A percentile compares a stretch with the other conserved stretches of the same genome.
These are phyloP conservation scores for Gardenia jasminoides DNA, from an alignment of 257 asterid genomes.

Conservation along the genomic window DNA sequence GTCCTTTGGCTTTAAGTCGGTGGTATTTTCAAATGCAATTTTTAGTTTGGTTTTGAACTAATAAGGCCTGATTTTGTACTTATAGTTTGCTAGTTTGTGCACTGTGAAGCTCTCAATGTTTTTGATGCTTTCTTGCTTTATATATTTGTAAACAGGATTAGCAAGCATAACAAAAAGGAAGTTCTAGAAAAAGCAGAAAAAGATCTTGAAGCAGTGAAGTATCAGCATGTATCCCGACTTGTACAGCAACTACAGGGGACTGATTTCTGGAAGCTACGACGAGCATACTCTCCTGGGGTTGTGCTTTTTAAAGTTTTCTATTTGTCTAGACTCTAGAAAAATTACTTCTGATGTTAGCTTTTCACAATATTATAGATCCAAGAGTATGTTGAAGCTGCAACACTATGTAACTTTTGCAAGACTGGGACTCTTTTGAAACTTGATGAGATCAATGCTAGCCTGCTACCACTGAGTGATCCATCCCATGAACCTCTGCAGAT, in stretches of 20 bases:
- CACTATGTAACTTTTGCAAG: conserved; percentile 79
- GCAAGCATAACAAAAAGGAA: conserved; percentile 72
- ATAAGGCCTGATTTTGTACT: not conserved
- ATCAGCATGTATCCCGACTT: conserved; percentile 62
- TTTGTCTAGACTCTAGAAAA: conserved; percentile 1
- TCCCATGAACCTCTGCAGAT: conserved; percentile 90
- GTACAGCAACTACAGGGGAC: conserved; percentile 83
- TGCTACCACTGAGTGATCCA: conserved; percentile 60
- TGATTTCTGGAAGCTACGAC: conserved; percentile 92
- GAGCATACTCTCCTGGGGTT: conserved; percentile 98
- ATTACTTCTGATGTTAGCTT: conserved; percentile 11
- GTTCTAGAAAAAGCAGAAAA: conserved; percentile 76
- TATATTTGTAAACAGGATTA: conserved; percentile 48
- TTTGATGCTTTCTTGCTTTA: conserved; percentile 10
- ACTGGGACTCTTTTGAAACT: conserved; percentile 70
- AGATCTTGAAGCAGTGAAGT: conserved; percentile 70
- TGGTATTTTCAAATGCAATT: too few relatives aligned
- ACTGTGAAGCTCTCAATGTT: not conserved
- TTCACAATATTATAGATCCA: conserved; percentile 57
- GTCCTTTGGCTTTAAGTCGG: too few relatives aligned
- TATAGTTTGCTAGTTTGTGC: not conserved
- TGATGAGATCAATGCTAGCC: conserved; percentile 71
- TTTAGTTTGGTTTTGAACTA: not conserved
- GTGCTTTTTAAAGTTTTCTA: conserved; percentile 16
- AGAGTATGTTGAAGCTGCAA: conserved; percentile 96